A percentile compares a stretch with the other conserved stretches of the same genome.
phyloP scores from a whole-genome alignment of 768 basidiomycete genomes.

The Postia placenta region DNA sequence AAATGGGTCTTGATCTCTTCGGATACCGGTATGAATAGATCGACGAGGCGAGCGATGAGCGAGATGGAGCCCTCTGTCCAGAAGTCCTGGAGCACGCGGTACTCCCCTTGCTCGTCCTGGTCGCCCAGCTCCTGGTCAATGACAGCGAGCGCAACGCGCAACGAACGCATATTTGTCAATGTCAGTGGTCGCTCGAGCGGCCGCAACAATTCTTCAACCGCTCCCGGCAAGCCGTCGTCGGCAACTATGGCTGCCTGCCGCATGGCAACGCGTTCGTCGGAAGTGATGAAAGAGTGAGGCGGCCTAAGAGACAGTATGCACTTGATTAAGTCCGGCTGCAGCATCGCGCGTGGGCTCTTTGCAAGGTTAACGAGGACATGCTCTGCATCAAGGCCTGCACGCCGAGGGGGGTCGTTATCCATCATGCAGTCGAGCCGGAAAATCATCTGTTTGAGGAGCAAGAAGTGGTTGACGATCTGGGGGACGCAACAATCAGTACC shows the following conservation, averaged over 20 bases:
- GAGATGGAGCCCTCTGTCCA: constrained; percentile 60
- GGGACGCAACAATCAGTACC: constrained; percentile 2
- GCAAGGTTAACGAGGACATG: constrained; percentile 58
- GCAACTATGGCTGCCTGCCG: constrained; percentile 61
- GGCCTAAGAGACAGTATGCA: constrained; percentile 53
- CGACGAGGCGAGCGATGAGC: constrained; percentile 49
- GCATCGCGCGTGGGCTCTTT: constrained; percentile 52
- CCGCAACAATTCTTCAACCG: constrained; percentile 54
- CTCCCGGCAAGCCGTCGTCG: constrained; percentile 58
- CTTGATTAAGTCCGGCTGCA: constrained; percentile 51
- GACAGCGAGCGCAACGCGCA: constrained; percentile 60
- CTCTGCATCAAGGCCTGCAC: constrained; percentile 63
- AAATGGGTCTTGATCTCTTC: constrained; percentile 53
- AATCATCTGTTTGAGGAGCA: constrained; percentile 66
- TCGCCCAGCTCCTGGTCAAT: constrained; percentile 50
- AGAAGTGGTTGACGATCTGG: constrained; percentile 71
- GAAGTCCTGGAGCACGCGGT: constrained; percentile 46
- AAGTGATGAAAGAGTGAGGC: constrained; percentile 56
- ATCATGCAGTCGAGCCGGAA: constrained; percentile 70
- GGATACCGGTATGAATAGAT: constrained; percentile 41
- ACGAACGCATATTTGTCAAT: constrained; percentile 43
- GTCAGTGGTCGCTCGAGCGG: constrained; percentile 45
- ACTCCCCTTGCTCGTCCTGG: constrained; percentile 39
- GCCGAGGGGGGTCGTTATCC: constrained; percentile 52
- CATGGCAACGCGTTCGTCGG: constrained; percentile 52